Percentiles rank a stretch among this genome's conserved stretches.
phyloP scores from a whole-genome alignment of 2,329 filamentous ascomycete genomes.

The Talaromyces piceae region DNA sequence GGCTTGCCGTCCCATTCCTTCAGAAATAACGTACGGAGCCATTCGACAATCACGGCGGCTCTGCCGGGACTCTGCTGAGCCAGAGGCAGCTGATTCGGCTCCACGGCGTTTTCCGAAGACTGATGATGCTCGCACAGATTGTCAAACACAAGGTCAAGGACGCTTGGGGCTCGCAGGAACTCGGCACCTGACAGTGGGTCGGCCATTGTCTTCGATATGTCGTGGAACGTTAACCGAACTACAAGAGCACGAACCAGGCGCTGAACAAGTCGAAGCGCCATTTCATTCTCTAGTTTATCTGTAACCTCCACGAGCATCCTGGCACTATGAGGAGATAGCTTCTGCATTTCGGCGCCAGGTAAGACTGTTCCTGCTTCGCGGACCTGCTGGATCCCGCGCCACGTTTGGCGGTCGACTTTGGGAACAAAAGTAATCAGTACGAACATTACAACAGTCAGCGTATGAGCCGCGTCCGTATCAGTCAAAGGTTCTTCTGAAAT shows the following conservation, averaged over 20 bases:
- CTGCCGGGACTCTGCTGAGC: slow-evolving; percentile 17
- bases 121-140: slow-evolving; percentile 26
- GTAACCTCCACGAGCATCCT: slow-evolving; percentile 26
- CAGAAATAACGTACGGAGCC: slow-evolving; percentile 59
- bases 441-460: slow-evolving; percentile 31
- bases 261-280: slow-evolving; percentile 44
- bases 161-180: slow-evolving; percentile 22
- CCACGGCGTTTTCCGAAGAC: slow-evolving; percentile 9
- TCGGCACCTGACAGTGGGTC: slow-evolving; percentile 21
- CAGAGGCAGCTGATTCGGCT: slow-evolving; percentile 1
- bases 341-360: slow-evolving; percentile 30
- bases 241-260: slow-evolving; percentile 44
- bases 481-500: slow-evolving; percentile 25
- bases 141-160: slow-evolving; percentile 30
- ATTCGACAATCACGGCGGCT: slow-evolving; percentile 34
- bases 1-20: slow-evolving; percentile 74
- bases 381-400: slow-evolving; percentile 37
- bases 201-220: slow-evolving; percentile 37
- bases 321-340: slow-evolving; percentile 22
- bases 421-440: slow-evolving; percentile 32
- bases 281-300: slow-evolving; percentile 45
- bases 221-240: slow-evolving; percentile 42
- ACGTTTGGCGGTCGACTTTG: slow-evolving; percentile 28
- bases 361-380: slow-evolving; percentile 32
- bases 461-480: slow-evolving; percentile 33